Evolutionary conservation across 345 rosid species (phyloP), one percentile per base, ranked within the genome.

Genomic region (Euclidium syriacum): DNA sequence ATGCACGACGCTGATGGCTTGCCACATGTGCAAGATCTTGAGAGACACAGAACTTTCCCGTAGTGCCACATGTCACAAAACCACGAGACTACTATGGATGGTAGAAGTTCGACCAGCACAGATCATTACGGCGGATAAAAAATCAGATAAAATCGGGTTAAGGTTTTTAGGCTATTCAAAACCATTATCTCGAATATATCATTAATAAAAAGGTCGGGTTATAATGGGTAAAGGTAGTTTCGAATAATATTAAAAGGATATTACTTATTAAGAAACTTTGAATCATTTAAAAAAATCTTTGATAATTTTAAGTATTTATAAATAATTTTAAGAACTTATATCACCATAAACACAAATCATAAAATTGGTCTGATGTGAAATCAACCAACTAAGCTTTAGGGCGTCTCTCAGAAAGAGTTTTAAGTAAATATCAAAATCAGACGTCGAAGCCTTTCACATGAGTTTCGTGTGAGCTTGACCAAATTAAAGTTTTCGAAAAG

Each of bases 391-490:
- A 57, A 56, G 2, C 52, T 43, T 11, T 49, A 54, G 52, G 63
- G 46, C 1, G 46, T 29, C 52, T 38, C 46, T 38, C 4, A 64
- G 65, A 57, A 40, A 48, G 63, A 46, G 58, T 62, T 70, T 54
- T 47, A 62, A 70, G 70, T 70, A 62, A 14, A 56, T 49, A 63
- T 62, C 74, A 47, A 70, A 38, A 70, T 62, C 74, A 48, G 41
- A 57, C 10, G 53, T 49, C 25, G 19, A 56, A 32, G 65, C 68
- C 48, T 38, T 64, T 49, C 75, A 71, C 70, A 71, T 46, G 75
- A 64, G 75, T 71, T 71, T 57, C 70, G 75, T 64, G 75, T 50
- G 10, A 33, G 44, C 53, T 64, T 56, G 59, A 64, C 70, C 75
- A 70, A 62, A 62, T 70, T 70, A 62, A 70, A 70, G 36, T 54